Percentiles rank a stretch among this genome's conserved stretches.
phyloP scores from a whole-genome alignment of 2,329 filamentous ascomycete species.

The Zopfia rhizophila region DNA sequence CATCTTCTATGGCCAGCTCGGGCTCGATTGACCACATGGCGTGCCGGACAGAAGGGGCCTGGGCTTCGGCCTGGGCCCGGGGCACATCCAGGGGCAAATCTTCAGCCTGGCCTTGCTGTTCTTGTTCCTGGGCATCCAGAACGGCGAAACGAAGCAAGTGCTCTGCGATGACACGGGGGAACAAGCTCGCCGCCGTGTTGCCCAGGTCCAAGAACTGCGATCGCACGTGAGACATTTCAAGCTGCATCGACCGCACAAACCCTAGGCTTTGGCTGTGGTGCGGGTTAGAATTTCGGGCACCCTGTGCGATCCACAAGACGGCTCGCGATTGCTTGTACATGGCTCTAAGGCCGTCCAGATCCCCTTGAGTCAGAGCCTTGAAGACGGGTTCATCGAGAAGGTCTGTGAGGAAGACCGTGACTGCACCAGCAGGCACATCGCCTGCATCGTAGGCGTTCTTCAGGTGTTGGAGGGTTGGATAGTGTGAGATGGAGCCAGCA shows the following conservation, averaged over 20 bases:
- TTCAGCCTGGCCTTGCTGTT: too few species aligned
- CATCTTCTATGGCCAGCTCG: background rate
- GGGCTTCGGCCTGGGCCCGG: too few species aligned
- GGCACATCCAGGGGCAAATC: too few species aligned
- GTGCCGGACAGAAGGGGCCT: too few species aligned
- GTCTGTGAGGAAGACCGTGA: conserved; percentile 20
- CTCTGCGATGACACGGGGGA: too few species aligned
- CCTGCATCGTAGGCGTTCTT: too few species aligned
- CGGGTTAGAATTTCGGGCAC: conserved; percentile 10
- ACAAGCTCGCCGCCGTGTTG: too few species aligned
- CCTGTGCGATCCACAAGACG: conserved; percentile 25
- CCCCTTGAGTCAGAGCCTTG: conserved; percentile 19
- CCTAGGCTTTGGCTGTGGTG: conserved; percentile 16
- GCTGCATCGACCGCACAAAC: background rate
- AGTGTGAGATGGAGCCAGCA: too few species aligned
- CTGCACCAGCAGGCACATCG: conserved; percentile 19
- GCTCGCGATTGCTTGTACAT: too few species aligned
- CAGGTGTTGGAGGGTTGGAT: too few species aligned
- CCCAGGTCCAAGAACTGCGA: conserved; percentile 4
- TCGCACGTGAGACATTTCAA: background rate
- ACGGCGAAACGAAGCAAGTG: too few species aligned
- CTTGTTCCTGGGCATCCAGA: too few species aligned
- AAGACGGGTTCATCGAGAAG: conserved; percentile 37
- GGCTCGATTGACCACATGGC: conserved; percentile 7
- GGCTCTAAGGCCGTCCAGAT: conserved; percentile 22